Evolutionary conservation across 352 stramenopile genomes (phyloP).

Genomic region (Albugo laibachii): DNA sequence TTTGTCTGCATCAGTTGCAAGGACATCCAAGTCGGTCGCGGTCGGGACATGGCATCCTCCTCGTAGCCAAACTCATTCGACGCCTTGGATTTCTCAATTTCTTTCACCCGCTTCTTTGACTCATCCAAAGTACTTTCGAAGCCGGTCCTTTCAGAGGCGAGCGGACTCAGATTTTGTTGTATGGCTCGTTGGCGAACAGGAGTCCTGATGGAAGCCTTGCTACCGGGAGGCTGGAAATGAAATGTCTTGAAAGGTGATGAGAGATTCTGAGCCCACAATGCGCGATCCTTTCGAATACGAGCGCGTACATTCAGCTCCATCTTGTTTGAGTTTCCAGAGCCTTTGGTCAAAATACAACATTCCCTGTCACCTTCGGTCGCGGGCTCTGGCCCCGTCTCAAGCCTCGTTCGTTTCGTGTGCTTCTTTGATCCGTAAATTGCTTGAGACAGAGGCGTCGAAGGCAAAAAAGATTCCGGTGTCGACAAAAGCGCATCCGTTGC

Average conservation of each 20-base stretch:
- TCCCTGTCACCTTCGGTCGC: no score
- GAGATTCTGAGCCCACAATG: slow-evolving; percentile 49
- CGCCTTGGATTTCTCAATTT: neutral
- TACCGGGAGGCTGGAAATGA: slow-evolving; percentile 18
- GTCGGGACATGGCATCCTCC: neutral
- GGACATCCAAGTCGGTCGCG: neutral
- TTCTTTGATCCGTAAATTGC: no score
- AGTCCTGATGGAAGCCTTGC: neutral
- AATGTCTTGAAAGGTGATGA: slow-evolving; percentile 40
- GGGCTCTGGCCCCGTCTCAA: neutral
- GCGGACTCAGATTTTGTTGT: neutral
- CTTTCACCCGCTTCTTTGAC: no score
- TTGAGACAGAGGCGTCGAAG: no score
- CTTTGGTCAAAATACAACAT: no score
- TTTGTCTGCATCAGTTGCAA: neutral
- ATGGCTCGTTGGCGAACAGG: neutral
- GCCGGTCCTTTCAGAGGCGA: neutral
- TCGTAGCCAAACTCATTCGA: neutral
- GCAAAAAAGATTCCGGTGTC: no score
- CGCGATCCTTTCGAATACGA: slow-evolving; percentile 37
- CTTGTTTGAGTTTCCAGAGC: no score
- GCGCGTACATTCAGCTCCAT: slow-evolving; percentile 15
- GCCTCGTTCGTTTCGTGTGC: neutral
- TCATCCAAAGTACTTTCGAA: neutral
- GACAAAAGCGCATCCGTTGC: no score